Conservation (phyloP, 176 grass and related monocot genomes). For the Otatea glauca region DNA sequence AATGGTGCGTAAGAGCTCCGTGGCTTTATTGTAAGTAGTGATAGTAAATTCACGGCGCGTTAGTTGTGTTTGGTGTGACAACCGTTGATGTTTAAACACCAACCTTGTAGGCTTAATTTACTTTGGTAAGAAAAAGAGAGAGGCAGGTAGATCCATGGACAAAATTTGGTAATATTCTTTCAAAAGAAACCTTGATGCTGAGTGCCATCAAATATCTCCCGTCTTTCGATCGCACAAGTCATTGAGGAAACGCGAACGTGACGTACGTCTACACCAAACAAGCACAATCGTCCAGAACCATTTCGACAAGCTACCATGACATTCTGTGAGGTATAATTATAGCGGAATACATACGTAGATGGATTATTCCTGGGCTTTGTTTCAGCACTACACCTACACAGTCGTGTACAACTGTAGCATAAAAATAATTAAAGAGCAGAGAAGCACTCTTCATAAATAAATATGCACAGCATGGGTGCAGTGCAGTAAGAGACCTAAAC, state of each 20-base stretch:
- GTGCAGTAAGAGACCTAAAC: not conserved
- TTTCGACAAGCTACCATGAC: not conserved
- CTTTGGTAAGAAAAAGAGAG: too few species aligned
- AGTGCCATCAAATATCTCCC: not conserved
- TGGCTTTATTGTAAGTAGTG: too few species aligned
- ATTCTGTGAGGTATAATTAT: not conserved
- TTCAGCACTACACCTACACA: not conserved
- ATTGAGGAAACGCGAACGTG: not conserved
- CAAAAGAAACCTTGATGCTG: not conserved
- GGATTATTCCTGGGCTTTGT: not conserved
- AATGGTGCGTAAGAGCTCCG: too few species aligned
- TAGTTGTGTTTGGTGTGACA: not conserved
- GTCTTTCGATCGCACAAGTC: not conserved
- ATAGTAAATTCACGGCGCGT: not conserved
- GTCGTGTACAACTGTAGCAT: not conserved
- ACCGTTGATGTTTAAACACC: not conserved
- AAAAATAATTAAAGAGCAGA: not conserved
- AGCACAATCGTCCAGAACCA: not conserved
- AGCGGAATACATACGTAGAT: not conserved
- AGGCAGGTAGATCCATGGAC: not conserved
- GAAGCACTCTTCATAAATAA: not conserved
- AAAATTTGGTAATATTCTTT: not conserved
- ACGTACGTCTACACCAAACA: slow-evolving; percentile 8
- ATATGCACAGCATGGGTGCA: not conserved
- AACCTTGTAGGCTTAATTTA: not conserved